Base-by-base conservation (phyloP, 768 basidiomycete species). In the Pholiota microspora region DNA sequence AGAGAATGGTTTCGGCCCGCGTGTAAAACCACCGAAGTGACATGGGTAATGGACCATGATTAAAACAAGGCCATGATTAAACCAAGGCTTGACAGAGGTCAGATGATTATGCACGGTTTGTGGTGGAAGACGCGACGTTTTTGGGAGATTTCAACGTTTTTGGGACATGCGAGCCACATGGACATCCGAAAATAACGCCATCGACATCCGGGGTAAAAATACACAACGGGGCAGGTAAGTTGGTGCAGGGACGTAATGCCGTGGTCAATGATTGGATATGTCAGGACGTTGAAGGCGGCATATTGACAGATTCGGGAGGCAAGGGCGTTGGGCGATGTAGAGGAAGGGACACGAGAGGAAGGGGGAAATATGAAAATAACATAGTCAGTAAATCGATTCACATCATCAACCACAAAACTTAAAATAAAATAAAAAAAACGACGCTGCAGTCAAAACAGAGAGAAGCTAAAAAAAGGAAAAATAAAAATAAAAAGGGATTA, bases 161-260 rank as follows among this genome's bases (percentile, higher is more conserved):
- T 24, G 49, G 47, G 24, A 25, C 18, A 16, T 50, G 49, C 35
- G 49, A 50, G 49, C 49, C 49, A 35, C 49, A 35, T 50, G 49
- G 18, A 38, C 15, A 10, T 29, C 46, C 46, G 31, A 47, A 32
- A 47, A 47, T 47, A 47, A 29, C 29, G 23, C 46, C 46, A 21
- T 7, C 16, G 46, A n/a, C 23, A 31, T 21, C 31, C 46, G 15
- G 16, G 28, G 46, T 47, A 47, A 29, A 32, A 29, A 32, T 32
- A 47, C 15, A 35, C 16, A 27, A 55, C 29, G 28, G 23, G 28
- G 16, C 25, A 45, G 38, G n/a, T 54, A 29, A 13, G 49, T n/a
- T 32, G 18, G 49, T 16, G 49, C 36, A 51, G 44, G 57, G 32
- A 25, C 21, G 49, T 10, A 28, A 31, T 16, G 13, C 18, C 49